Evolutionary conservation across 2,329 filamentous ascomycete genomes (phyloP).

Genomic region (Aspergillus ochraceus): DNA sequence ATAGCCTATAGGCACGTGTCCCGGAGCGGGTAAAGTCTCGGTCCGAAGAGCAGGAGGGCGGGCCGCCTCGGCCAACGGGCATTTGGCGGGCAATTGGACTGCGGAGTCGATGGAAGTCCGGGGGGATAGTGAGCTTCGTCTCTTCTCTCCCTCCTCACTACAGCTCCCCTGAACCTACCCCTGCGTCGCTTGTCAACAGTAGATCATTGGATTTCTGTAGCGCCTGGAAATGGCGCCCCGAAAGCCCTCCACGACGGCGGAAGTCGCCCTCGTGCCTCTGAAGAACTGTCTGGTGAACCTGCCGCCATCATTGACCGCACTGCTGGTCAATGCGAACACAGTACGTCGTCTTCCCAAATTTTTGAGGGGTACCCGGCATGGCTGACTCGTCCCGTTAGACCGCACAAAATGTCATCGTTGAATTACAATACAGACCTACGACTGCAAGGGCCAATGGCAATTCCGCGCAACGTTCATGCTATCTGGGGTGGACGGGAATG

Average conservation of each 20-base stretch:
- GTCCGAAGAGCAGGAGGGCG: slow-evolving; percentile 22
- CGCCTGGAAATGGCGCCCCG: slow-evolving; percentile 43
- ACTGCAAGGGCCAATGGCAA: slow-evolving; percentile 52
- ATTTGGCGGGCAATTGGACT: slow-evolving; percentile 21
- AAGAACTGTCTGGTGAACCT: slow-evolving; percentile 96
- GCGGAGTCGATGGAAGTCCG: slow-evolving; percentile 25
- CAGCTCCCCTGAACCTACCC: background rate
- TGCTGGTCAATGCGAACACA: slow-evolving; percentile 86
- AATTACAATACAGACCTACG: slow-evolving; percentile 73
- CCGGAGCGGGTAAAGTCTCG: slow-evolving; percentile 37
- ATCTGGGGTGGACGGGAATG: slow-evolving; percentile 96
- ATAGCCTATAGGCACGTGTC: slow-evolving; percentile 21
- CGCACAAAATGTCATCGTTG: slow-evolving; percentile 93
- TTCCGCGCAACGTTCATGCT: slow-evolving; percentile 68
- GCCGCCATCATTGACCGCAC: slow-evolving; percentile 76
- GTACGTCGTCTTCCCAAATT: slow-evolving; percentile 52
- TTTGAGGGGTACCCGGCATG: slow-evolving; percentile 16
- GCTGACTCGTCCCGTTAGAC: slow-evolving; percentile 53
- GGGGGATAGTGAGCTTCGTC: slow-evolving; percentile 25
- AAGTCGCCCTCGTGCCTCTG: slow-evolving; percentile 80
- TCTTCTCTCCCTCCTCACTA: slow-evolving; percentile 14
- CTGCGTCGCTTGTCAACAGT: slow-evolving; percentile 14
- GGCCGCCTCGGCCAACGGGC: slow-evolving; percentile 24
- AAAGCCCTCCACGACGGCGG: slow-evolving; percentile 67
- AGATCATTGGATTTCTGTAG: slow-evolving; percentile 8